These are phyloP conservation scores for Chlamydomonas schloesseri DNA, from an alignment of 139 green algal species.

Conservation along the genomic window DNA sequence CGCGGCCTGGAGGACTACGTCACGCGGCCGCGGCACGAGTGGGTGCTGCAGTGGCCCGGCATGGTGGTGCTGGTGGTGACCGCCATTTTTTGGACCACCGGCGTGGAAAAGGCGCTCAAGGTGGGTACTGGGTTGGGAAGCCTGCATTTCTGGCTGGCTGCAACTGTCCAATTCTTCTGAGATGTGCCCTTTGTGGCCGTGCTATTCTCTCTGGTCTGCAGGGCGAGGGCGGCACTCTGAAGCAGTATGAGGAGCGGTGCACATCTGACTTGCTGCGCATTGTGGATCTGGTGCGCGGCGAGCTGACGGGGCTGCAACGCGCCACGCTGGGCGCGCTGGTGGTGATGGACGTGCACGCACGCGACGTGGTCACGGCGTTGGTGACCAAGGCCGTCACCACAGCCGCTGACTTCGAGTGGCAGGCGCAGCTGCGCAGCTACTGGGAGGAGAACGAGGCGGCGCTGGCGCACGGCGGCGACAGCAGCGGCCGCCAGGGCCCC, in stretches of 20 bases:
- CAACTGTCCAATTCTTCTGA: too few relatives aligned
- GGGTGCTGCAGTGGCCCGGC: constrained; percentile 85
- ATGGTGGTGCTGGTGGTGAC: constrained; percentile 82
- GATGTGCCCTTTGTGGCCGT: too few relatives aligned
- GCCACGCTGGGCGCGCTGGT: constrained; percentile 83
- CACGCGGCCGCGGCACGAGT: constrained; percentile 59
- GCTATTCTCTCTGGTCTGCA: too few relatives aligned
- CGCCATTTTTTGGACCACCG: constrained; percentile 80
- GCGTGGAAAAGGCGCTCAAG: constrained; percentile 36
- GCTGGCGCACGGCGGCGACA: constrained; percentile 33
- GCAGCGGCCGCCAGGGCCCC: constrained; percentile 37
- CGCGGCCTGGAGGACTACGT: constrained; percentile 69
- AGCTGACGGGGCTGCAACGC: constrained; percentile 81
- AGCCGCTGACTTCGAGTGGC: constrained; percentile 70
- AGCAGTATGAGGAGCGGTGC: constrained; percentile 60
- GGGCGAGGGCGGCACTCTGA: constrained; percentile 17
- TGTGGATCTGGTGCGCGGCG: constrained; percentile 69
- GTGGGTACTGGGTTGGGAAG: too few relatives aligned
- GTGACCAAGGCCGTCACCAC: constrained; percentile 48
- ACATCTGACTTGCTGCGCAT: constrained; percentile 59
- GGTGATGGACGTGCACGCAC: constrained; percentile 85
- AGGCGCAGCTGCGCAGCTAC: constrained; percentile 82
- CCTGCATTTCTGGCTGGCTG: too few relatives aligned
- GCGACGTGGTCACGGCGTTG: constrained; percentile 72
- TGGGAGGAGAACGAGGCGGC: constrained; percentile 69